These are phyloP conservation scores for Botrytis tulipae DNA, from an alignment of 2,329 filamentous ascomycete genomes.

Conservation along the genomic window DNA sequence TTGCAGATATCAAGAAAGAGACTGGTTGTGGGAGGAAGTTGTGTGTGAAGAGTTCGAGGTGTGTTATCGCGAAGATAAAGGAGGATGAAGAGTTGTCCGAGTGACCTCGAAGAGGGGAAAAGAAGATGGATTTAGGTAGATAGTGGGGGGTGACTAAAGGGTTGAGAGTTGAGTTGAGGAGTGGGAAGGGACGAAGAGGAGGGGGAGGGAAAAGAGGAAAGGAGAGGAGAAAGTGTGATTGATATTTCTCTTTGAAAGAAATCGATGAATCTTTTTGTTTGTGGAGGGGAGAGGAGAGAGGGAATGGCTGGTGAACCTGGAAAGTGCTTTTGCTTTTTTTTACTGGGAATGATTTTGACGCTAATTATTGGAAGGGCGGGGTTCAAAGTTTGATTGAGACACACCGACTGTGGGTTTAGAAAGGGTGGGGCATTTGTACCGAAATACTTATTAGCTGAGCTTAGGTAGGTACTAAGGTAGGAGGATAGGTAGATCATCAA, in stretches of 20 bases:
- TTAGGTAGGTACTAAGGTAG: neutral
- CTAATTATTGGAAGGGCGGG: conserved; percentile 12
- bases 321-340: conserved; percentile 18
- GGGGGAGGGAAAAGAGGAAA: conserved; percentile 25
- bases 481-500: neutral
- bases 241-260: conserved; percentile 15
- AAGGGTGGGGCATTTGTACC: neutral
- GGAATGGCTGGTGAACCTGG: conserved; percentile 12
- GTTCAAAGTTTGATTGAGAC: neutral
- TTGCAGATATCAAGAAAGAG: conserved; percentile 9
- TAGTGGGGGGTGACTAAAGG: conserved; percentile 20
- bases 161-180: conserved; percentile 27
- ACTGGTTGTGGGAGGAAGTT: conserved; percentile 14
- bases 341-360: conserved; percentile 18
- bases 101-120: conserved; percentile 16
- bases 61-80: conserved; percentile 21
- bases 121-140: conserved; percentile 8
- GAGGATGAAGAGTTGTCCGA: conserved; percentile 5
- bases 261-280: conserved; percentile 11
- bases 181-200: conserved; percentile 23
- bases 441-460: neutral
- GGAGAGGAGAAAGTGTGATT: conserved; percentile 23
- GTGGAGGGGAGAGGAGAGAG: conserved; percentile 1
- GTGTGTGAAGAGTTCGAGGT: conserved; percentile 16
- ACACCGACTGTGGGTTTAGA: conserved; percentile 3